These are phyloP conservation scores for Prosopis cineraria DNA, from an alignment of 306 rosid genomes.

Conservation along the genomic window DNA sequence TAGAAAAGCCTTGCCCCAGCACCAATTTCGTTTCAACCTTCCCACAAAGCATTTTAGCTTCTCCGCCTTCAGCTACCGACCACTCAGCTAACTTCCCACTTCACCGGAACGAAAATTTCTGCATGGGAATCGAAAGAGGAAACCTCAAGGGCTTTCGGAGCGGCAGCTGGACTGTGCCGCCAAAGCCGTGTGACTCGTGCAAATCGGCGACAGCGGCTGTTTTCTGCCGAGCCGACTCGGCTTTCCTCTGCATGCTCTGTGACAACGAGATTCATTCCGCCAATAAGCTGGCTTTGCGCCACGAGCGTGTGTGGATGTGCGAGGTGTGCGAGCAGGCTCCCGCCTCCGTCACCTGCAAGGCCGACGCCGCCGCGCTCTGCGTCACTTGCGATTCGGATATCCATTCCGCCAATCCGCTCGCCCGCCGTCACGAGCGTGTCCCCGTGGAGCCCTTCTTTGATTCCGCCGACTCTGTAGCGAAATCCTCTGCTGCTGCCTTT, in stretches of 20 bases:
- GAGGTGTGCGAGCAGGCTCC: conserved; percentile 98
- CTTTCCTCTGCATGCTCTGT: conserved; percentile 78
- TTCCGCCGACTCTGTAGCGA: conserved; percentile 55
- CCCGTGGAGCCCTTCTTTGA: conserved; percentile 85
- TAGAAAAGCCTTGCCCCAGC: conserved; percentile 37
- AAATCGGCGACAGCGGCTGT: conserved; percentile 55
- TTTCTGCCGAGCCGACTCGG: conserved; percentile 75
- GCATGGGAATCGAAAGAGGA: conserved; percentile 61
- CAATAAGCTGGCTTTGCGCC: conserved; percentile 65
- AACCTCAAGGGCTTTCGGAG: conserved; percentile 42
- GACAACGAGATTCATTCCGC: conserved; percentile 73
- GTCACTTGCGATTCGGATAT: conserved; percentile 88
- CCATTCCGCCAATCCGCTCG: conserved; percentile 92
- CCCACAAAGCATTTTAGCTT: not conserved
- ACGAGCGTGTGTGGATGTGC: conserved; percentile 93
- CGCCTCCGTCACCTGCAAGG: conserved; percentile 89
- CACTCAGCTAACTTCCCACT: not conserved
- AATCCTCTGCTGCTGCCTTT: conserved; percentile 45
- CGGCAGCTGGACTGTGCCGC: conserved; percentile 47
- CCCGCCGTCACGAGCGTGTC: conserved; percentile 90
- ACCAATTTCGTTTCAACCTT: conserved; percentile 1
- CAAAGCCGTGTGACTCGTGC: conserved; percentile 83
- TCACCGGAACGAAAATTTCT: not conserved
- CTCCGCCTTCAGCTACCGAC: not conserved
- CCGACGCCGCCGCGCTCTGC: conserved; percentile 93